A percentile compares a stretch with the other conserved stretches of the same genome.
phyloP scores from a whole-genome alignment of 2,329 filamentous ascomycete genomes.

The Penicillium polonicum region DNA sequence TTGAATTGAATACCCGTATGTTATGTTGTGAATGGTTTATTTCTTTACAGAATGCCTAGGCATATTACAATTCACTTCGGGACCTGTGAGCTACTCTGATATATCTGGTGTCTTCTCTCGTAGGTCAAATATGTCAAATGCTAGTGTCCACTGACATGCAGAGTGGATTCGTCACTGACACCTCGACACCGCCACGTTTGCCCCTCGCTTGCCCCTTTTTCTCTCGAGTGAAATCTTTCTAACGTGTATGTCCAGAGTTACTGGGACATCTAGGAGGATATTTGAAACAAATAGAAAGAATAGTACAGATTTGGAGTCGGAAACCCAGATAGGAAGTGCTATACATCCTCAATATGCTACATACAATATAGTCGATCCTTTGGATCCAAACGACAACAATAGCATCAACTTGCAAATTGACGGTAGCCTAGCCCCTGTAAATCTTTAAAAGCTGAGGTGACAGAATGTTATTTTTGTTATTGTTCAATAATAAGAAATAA shows the following conservation, averaged over 20 bases:
- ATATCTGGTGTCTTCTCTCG: not conserved
- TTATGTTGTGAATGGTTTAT: not conserved
- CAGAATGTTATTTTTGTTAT: not conserved
- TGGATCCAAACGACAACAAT: not conserved
- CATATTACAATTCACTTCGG: not conserved
- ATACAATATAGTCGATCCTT: not conserved
- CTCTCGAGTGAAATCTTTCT: not conserved
- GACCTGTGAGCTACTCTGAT: not conserved
- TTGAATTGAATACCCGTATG: conserved; percentile 24
- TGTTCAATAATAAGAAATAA: not conserved
- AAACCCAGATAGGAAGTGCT: not conserved
- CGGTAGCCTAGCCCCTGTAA: not conserved
- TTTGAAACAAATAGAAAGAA: not conserved
- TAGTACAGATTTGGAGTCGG: not conserved
- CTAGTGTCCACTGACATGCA: conserved; percentile 2
- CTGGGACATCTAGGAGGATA: not conserved
- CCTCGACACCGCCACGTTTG: conserved; percentile 13
- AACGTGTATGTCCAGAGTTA: no score
- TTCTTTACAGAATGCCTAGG: conserved; percentile 9
- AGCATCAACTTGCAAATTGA: not conserved
- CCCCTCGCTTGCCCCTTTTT: conserved; percentile 12
- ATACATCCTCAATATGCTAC: not conserved
- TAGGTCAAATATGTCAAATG: not conserved
- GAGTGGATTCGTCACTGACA: conserved; percentile 11
- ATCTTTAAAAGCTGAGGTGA: not conserved